Evolutionary conservation across 176 grass and related monocot genomes (phyloP), one percentile per base, ranked within the genome.

Genomic region (Oryza longistaminata): DNA sequence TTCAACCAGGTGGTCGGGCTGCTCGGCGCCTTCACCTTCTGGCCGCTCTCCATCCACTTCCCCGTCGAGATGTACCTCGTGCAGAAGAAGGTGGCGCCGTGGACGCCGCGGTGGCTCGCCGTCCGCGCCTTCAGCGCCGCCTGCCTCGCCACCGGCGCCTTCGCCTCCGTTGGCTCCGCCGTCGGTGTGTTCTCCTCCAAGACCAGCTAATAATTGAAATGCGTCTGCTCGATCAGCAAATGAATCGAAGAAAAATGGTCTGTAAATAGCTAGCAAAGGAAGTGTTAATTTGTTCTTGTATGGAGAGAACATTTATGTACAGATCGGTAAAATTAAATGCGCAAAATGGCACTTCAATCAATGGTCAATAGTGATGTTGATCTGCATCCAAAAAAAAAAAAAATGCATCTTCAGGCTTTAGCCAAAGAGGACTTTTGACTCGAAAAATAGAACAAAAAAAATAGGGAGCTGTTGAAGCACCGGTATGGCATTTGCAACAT

Each of bases 31-130:
- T 85, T 98, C 71, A 64, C 75, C 12, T 98, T 98, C 86, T 94
- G 90, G 89, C 91, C 93, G 11, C 33, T 95, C 71, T 82, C 78
- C 66, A 69, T 98, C 84, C 85, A 95, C 72, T 92, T 95, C 81
- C 96, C 96, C 9, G 90, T 91, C n/a, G 81, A 93, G 82, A 98
- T 98, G 96, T 98, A 95, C 88, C 77, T 93, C 31, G 46, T 46
- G 35, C 88, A 93, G 26, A 87, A 55, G 82, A 95, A 92, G 67
- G 89, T 88, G 60, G 24, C 40, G 29, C 67, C 81, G 27, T 93
- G 93, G 91, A 90, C 61, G 22, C 58, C 15, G 70, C 82, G 46
- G 50, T 99, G 96, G 93, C 6, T 93, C 4, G 62, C 85, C 65
- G 26, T 96, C 58, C 76, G 64, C 69, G 49, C 72, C 3, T 90